A percentile compares a stretch with the other conserved stretches of the same genome.
Conservation (phyloP, 1,139 yeast species). For the Blastobotrys petasosporus region DNA sequence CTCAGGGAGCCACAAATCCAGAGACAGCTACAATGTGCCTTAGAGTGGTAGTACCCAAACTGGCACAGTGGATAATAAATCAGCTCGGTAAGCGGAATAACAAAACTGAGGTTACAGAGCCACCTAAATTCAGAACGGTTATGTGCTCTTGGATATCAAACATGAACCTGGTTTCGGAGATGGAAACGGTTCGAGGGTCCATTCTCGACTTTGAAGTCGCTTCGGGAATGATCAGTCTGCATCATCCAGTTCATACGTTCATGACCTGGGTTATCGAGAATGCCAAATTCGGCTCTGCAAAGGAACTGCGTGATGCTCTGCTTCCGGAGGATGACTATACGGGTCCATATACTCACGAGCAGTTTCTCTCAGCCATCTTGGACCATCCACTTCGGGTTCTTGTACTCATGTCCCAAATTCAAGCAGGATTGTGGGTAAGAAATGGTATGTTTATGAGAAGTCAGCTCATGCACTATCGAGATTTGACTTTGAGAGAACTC, state of each 20-base stretch:
- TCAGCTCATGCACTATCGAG: constrained; percentile 75
- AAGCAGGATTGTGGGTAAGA: constrained; percentile 83
- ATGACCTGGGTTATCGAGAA: constrained; percentile 66
- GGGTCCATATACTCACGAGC: constrained; percentile 12
- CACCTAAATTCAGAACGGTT: constrained; percentile 15
- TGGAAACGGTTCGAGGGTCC: constrained; percentile 14
- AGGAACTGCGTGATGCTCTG: constrained; percentile 28
- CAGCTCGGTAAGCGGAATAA: constrained; percentile 14
- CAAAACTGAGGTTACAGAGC: constrained; percentile 17
- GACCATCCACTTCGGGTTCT: constrained; percentile 76
- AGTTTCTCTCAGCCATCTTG: constrained; percentile 38
- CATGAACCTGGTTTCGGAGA: constrained; percentile 10
- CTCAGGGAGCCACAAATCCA: constrained; percentile 30
- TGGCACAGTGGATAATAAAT: constrained; percentile 31
- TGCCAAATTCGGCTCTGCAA: constrained; percentile 31
- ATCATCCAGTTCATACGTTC: constrained; percentile 76
- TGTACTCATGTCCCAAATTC: constrained; percentile 68
- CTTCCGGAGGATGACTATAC: constrained; percentile 14
- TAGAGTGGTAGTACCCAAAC: constrained; percentile 22
- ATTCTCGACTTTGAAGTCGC: constrained; percentile 40
- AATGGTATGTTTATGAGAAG: constrained; percentile 74
- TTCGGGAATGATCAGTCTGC: constrained; percentile 54
- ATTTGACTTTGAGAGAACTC: constrained; percentile 75
- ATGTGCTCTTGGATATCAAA: constrained; percentile 7
- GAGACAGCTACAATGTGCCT: constrained; percentile 23